phyloP scores from a whole-genome alignment of 768 basidiomycete genomes.

The Pholiota molesta region DNA sequence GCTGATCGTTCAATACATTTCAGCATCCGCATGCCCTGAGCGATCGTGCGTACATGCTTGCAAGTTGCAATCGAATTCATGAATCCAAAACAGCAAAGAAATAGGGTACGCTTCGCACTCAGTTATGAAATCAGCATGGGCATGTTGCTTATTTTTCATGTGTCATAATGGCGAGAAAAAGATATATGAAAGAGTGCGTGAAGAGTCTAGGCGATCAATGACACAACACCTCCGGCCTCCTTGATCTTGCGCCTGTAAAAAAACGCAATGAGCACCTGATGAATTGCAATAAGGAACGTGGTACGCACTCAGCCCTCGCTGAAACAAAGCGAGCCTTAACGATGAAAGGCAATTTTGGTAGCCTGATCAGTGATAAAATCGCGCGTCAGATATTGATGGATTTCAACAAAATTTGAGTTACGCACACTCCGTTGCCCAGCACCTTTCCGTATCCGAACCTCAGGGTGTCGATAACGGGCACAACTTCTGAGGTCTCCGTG shows the following conservation, averaged over 20 bases:
- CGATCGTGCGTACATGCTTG: not conserved
- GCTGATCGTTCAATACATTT: too few relatives aligned
- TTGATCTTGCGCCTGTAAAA: constrained; percentile 70
- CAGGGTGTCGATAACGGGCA: constrained; percentile 93
- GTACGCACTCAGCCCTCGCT: constrained; percentile 71
- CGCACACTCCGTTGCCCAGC: constrained; percentile 90
- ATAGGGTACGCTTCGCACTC: not conserved
- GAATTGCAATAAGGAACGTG: not conserved
- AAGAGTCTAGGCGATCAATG: constrained; percentile 77
- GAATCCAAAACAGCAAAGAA: not conserved
- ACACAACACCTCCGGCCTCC: constrained; percentile 93
- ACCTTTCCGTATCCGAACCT: constrained; percentile 89
- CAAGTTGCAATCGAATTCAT: not conserved
- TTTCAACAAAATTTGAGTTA: constrained; percentile 20
- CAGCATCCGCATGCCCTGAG: not conserved
- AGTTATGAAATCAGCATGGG: constrained; percentile 8
- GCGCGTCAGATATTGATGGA: not conserved
- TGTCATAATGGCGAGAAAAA: constrained; percentile 26
- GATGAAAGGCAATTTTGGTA: constrained; percentile 92
- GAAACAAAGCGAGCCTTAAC: constrained; percentile 98
- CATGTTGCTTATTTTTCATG: constrained; percentile 32
- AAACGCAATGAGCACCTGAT: constrained; percentile 5
- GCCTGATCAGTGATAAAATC: constrained; percentile 39
- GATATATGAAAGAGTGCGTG: constrained; percentile 28
- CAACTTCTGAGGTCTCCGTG: constrained; percentile 75